Conservation (phyloP, 768 basidiomycete species). For the Kwoniella dendrophila region DNA sequence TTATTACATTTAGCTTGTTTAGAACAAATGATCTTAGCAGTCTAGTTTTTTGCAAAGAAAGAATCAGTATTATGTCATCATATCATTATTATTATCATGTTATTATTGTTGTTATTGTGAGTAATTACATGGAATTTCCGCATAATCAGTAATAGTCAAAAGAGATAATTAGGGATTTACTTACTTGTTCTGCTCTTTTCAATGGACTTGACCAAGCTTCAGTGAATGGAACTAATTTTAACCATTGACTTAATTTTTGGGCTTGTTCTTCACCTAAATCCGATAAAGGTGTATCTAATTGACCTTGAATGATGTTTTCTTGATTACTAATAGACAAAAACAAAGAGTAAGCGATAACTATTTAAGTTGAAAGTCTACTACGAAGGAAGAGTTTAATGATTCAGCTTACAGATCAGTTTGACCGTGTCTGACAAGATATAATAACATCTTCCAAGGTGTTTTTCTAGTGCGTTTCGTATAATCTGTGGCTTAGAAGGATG, state of each 20-base stretch:
- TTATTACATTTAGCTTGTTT: constrained; percentile 25
- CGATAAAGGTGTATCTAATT: constrained; percentile 26
- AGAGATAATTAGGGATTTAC: not conserved
- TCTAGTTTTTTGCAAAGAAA: constrained; percentile 9
- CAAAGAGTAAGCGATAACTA: not conserved
- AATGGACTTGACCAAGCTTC: constrained; percentile 73
- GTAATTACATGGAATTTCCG: not conserved
- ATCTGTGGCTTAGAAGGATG: no score
- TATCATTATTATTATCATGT: not conserved
- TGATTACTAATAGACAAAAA: constrained; percentile 20
- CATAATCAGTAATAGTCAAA: not conserved
- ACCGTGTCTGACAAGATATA: constrained; percentile 32
- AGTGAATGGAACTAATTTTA: constrained; percentile 37
- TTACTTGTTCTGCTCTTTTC: constrained; percentile 67
- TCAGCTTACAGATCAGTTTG: constrained; percentile 26
- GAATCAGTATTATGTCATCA: not conserved
- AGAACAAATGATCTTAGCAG: constrained; percentile 24
- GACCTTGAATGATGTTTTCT: constrained; percentile 34
- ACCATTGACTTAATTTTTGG: constrained; percentile 21
- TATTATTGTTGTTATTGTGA: not conserved
- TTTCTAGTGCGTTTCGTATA: not conserved
- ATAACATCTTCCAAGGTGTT: constrained; percentile 14
- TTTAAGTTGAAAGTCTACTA: not conserved
- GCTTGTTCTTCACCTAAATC: constrained; percentile 23
- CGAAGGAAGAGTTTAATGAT: not conserved